phyloP scores from a whole-genome alignment of 495 filamentous ascomycete species.

The Aspergillus sparsus region DNA sequence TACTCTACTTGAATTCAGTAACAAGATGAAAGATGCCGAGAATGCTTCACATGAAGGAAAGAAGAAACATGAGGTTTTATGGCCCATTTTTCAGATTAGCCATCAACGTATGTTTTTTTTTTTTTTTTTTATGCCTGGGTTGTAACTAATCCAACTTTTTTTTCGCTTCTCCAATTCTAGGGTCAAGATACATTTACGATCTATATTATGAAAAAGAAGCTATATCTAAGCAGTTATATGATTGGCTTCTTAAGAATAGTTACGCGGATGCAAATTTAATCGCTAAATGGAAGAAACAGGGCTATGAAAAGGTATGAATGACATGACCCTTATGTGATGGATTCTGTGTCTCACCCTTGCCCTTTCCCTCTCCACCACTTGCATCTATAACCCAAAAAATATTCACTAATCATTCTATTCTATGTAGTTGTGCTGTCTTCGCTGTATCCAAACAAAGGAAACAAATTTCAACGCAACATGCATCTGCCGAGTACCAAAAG shows the following conservation, averaged over 20 bases:
- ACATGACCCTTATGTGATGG: too few relatives aligned
- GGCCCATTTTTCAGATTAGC: slow-evolving; percentile 96
- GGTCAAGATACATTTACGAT: slow-evolving; percentile 91
- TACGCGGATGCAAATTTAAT: slow-evolving; percentile 95
- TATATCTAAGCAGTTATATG: slow-evolving; percentile 87
- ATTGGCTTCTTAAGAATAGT: slow-evolving; percentile 94
- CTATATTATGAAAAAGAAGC: slow-evolving; percentile 98
- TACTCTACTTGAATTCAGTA: slow-evolving; percentile 89
- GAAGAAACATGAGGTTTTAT: slow-evolving; percentile 84
- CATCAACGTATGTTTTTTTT: slow-evolving; percentile 74
- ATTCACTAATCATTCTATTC: neutral
- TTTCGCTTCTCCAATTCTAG: slow-evolving; percentile 31
- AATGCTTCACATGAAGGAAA: slow-evolving; percentile 75
- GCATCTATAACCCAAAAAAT: neutral
- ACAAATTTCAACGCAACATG: slow-evolving; percentile 98
- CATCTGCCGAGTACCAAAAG: slow-evolving; percentile 93
- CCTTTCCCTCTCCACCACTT: slow-evolving; percentile 8
- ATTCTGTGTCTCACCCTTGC: slow-evolving; percentile 3
- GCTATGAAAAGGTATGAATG: slow-evolving; percentile 84
- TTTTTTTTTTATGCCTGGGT: too few relatives aligned
- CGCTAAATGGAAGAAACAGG: slow-evolving; percentile 99
- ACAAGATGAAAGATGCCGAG: slow-evolving; percentile 99
- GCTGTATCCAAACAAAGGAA: slow-evolving; percentile 98
- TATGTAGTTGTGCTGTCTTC: slow-evolving; percentile 80
- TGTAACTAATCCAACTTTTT: too few relatives aligned